Base-by-base conservation (phyloP, 2,329 filamentous ascomycete species). In the Alternaria ethzedia region DNA sequence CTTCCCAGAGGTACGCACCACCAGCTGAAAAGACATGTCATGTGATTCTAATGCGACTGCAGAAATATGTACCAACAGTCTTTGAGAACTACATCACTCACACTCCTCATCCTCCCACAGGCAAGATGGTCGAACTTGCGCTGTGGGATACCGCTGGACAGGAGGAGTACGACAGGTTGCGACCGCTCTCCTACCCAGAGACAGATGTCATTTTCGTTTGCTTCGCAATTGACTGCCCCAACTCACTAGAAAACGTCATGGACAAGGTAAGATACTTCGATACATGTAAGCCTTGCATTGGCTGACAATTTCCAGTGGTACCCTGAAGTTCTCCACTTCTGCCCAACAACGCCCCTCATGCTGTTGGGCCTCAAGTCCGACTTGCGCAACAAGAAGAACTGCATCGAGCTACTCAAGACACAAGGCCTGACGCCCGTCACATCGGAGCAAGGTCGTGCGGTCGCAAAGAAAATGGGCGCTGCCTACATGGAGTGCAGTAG, bases 61-160 rank as follows among this genome's bases (percentile, higher is more conserved):
- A 99, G 96, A 98, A 97, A 98, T 99, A 99, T 76, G 96, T 99
- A 44, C 96, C 96, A 5, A 99, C 96, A 3, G 96, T 99, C 56
- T 99, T 99, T 81, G 96, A 99, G 79, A 99, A 99, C 85, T 99
- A 99, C 88, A 98, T 99, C 83, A 97, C 96, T 58, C 95, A 97
- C 81, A 96, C 95, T 61, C 91, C 90, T 64, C 96, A 99, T 83
- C 89, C 90, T 69, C 88, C 90, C 47, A 92, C 91, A 12, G 94
- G 95, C 77, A 98, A 97, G 86, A 94, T 91, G 61, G 94, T 99
- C 71, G 96, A 99, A 84, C 88, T 99, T 65, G 96, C 96, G 44
- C 87, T 99, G 56, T 99, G 96, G 96, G 96, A 99, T 82, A 99
- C 96, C 26, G 96, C 96, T 74, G 96, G 96, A 43, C 96, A 99